phyloP scores from a whole-genome alignment of 1,284 basidiomycete genomes.

The Ganoderma lingzhi region DNA sequence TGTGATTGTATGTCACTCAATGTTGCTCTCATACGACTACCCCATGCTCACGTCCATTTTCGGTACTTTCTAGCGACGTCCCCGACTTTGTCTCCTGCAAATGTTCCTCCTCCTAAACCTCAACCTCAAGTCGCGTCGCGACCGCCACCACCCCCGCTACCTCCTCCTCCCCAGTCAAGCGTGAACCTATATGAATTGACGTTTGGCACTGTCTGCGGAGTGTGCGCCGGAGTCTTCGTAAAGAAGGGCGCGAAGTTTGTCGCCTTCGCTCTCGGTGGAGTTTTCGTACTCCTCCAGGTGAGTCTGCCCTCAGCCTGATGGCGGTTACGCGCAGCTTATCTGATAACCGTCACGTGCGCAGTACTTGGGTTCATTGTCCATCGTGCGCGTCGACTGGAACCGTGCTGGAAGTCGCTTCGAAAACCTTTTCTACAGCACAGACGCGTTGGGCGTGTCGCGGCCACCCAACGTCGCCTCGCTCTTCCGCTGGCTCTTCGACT shows the following conservation, averaged over 20 bases:
- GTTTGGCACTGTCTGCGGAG: slow-evolving; percentile 88
- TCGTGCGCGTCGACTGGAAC: slow-evolving; percentile 86
- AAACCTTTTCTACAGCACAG: slow-evolving; percentile 71
- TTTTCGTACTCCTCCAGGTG: slow-evolving; percentile 90
- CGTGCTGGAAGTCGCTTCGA: slow-evolving; percentile 72
- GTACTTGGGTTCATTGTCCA: slow-evolving; percentile 78
- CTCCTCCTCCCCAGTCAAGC: slow-evolving; percentile 71
- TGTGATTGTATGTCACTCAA: slow-evolving; percentile 43
- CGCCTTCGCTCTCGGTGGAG: slow-evolving; percentile 86
- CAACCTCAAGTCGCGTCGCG: slow-evolving; percentile 23
- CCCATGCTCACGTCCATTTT: background rate
- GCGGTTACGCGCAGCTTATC: background rate
- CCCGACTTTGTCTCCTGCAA: slow-evolving; percentile 12
- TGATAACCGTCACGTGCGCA: slow-evolving; percentile 42
- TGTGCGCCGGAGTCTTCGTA: slow-evolving; percentile 93
- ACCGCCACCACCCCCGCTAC: slow-evolving; percentile 43
- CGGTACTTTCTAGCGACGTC: slow-evolving; percentile 17
- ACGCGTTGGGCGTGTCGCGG: slow-evolving; percentile 56
- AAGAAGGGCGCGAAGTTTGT: slow-evolving; percentile 91
- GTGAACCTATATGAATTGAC: slow-evolving; percentile 85
- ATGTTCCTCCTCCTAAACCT: slow-evolving; percentile 14
- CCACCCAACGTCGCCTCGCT: slow-evolving; percentile 72
- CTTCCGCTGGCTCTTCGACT: slow-evolving; percentile 82
- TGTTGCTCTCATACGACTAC: background rate
- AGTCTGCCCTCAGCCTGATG: slow-evolving; percentile 30